These are phyloP conservation scores for Hymenoscyphus repandus DNA, from an alignment of 2,329 filamentous ascomycete genomes.

Conservation along the genomic window DNA sequence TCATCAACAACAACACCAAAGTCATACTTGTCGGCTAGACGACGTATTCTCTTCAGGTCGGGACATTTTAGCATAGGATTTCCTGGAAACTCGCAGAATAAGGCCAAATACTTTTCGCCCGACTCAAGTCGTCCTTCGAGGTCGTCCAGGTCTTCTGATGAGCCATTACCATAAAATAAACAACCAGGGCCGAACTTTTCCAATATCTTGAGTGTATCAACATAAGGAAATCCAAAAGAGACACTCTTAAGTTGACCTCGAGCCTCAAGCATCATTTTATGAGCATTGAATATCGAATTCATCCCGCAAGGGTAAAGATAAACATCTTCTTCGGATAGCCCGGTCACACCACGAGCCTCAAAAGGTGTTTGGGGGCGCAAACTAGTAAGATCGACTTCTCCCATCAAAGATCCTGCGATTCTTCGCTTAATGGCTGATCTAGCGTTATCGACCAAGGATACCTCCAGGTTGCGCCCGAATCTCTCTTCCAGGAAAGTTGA, in stretches of 20 bases:
- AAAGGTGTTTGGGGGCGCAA: conserved; percentile 43
- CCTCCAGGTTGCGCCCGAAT: conserved; percentile 84
- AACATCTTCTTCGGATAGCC: conserved; percentile 78
- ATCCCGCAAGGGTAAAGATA: conserved; percentile 87
- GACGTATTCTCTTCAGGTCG: conserved; percentile 74
- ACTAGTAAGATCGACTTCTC: conserved; percentile 61
- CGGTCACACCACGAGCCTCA: conserved; percentile 52
- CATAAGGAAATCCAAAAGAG: conserved; percentile 95
- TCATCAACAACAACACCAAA: conserved; percentile 93
- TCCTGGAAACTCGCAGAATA: conserved; percentile 94
- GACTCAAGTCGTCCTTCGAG: conserved; percentile 64
- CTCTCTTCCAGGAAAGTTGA: conserved; percentile 85
- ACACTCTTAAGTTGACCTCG: conserved; percentile 69
- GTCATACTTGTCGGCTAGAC: conserved; percentile 73
- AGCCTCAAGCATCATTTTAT: conserved; percentile 64
- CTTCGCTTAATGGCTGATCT: conserved; percentile 80
- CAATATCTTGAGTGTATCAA: conserved; percentile 91
- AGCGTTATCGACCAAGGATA: conserved; percentile 73
- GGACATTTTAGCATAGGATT: conserved; percentile 86
- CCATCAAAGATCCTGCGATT: conserved; percentile 80
- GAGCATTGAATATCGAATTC: conserved; percentile 89
- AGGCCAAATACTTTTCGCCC: conserved; percentile 72
- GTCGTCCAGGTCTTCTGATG: conserved; percentile 73
- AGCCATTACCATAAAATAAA: conserved; percentile 80
- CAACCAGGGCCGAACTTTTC: conserved; percentile 92